Evolutionary conservation across 305 asterid genomes (phyloP), one percentile per base, ranked within the genome.

Genomic region (Solanum chacoense): DNA sequence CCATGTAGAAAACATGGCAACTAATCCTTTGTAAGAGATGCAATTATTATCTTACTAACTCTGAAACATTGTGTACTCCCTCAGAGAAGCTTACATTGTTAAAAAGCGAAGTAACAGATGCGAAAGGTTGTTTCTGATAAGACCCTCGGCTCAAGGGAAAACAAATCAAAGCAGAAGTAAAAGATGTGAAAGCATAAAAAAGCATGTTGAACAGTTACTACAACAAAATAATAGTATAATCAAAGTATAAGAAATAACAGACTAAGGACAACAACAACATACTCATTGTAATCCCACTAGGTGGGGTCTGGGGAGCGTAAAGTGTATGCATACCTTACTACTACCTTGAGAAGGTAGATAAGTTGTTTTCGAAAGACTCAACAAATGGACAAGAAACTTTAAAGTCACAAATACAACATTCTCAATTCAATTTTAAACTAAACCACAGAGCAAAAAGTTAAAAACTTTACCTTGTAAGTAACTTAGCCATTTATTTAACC

Each of bases 401-500:
- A 11, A 11, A 35, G 24, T 76, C 83, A 22, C 50, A 87, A 71
- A 71, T 40, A 40, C 31, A 28, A 89, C 8, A 29, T 28, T 37
- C 37, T 73, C 32, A 34, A 50, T 14, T 73, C 67, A 40, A 65
- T 72, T 45, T 29, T 67, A 67, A 45, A 36, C 65, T 45, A 63
- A 16, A 24, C 85, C 22, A 69, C 32, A 55, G 18, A 45, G 72
- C 50, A 65, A 63, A 72, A 69, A 90, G 63, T 31, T 80, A 67
- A 5, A 24, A 24, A 45, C 32, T 88, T 67, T 91, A 97, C 99
- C 96, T 93, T 7, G 98, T 93, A 85, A 97, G 98, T 88, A 96
- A 90, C 90, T 97, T 98, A 87, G 97, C 92, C 98, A 96, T 97
- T 92, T 97, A 96, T 97, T 92, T 97, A 98, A 3, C 93, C 99